These are phyloP conservation scores for Tephrocybe sp. DNA, from an alignment of 768 basidiomycete genomes.

Conservation along the genomic window DNA sequence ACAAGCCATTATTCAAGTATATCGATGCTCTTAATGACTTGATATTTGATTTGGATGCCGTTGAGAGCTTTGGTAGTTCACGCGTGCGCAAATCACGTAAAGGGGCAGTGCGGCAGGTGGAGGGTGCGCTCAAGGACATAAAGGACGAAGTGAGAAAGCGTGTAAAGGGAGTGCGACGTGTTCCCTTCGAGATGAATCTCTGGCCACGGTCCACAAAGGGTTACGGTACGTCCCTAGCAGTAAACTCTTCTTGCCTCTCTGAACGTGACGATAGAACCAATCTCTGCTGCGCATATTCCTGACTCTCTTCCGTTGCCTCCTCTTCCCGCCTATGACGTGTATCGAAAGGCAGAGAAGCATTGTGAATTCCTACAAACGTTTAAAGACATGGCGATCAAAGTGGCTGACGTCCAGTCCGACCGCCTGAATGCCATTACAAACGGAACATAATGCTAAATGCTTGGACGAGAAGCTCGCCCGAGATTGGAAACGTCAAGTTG, in stretches of 20 bases:
- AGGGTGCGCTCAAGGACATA: not conserved
- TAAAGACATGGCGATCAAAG: not conserved
- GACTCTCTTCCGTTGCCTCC: constrained; percentile 6
- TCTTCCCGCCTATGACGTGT: constrained; percentile 5
- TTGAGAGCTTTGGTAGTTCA: not conserved
- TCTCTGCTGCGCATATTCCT: not conserved
- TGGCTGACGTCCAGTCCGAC: not conserved
- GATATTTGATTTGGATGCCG: not conserved
- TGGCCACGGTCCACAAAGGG: too few relatives aligned
- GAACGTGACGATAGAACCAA: too few relatives aligned
- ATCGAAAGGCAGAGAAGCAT: not conserved
- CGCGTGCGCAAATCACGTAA: constrained; percentile 5
- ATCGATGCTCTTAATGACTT: not conserved
- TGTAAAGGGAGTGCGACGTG: not conserved
- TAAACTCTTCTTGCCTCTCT: too few relatives aligned
- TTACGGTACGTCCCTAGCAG: too few relatives aligned
- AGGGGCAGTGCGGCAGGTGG: not conserved
- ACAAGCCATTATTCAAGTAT: constrained; percentile 1
- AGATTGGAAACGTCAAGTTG: constrained; percentile 6
- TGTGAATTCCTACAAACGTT: not conserved
- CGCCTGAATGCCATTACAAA: constrained; percentile 5
- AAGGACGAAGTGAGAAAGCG: constrained; percentile 1
- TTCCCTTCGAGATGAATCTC: too few relatives aligned
- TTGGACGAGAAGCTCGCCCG: constrained; percentile 6
- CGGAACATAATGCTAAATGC: not conserved